Conservation (phyloP, 805 yeast species). For the Cyberlindnera amylophila region DNA sequence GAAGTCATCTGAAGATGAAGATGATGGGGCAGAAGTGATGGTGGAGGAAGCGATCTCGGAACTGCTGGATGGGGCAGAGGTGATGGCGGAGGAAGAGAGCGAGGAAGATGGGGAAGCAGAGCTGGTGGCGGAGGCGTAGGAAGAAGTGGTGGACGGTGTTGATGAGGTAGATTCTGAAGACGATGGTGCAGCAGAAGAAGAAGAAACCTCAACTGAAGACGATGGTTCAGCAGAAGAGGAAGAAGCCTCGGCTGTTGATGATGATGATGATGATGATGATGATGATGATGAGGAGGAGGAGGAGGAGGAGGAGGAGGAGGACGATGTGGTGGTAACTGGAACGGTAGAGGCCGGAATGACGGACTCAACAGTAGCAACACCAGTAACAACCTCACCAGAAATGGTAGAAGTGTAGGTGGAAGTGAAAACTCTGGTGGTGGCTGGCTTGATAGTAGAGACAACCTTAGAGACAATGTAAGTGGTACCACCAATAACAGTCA, state of each 20-base stretch:
- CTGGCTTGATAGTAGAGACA: conserved; percentile 26
- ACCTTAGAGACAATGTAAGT: conserved; percentile 25
- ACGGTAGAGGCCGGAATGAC: conserved; percentile 9
- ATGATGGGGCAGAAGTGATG: conserved; percentile 9
- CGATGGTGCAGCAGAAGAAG: conserved; percentile 2
- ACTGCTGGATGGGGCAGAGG: neutral
- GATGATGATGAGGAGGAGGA: conserved; percentile 4
- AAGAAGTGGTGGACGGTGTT: neutral
- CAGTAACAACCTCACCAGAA: conserved; percentile 19
- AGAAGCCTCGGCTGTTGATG: neutral
- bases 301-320: conserved; percentile 9
- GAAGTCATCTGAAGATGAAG: conserved; percentile 7
- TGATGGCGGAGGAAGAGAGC: conserved; percentile 1
- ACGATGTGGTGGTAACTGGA: conserved; percentile 1
- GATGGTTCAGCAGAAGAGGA: conserved; percentile 1
- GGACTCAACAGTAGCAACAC: conserved; percentile 11
- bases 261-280: conserved; percentile 1
- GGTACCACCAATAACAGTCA: conserved; percentile 20
- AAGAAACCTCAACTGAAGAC: conserved; percentile 3
- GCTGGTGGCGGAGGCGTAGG: neutral
- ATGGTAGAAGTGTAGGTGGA: conserved; percentile 22
- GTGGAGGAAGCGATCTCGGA: conserved; percentile 4
- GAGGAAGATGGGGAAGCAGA: conserved; percentile 1
- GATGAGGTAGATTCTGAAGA: conserved; percentile 4
- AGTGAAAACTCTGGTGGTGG: conserved; percentile 22